Conservation (phyloP, 2,329 filamentous ascomycete species). For the Metarhizium rileyi region DNA sequence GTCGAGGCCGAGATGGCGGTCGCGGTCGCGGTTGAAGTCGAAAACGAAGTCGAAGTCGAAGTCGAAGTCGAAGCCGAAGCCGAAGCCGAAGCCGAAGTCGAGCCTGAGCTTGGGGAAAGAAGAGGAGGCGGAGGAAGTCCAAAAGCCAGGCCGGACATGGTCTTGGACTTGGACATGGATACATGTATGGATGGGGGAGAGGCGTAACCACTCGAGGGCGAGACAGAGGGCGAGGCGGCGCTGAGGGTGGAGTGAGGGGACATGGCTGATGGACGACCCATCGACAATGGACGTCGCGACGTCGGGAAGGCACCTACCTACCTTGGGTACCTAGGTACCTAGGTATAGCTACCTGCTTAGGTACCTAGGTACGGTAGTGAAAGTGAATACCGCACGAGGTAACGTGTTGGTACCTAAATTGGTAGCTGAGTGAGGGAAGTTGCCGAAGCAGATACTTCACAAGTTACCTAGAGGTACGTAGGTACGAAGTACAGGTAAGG, state of each 20-base stretch:
- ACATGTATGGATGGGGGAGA: neutral
- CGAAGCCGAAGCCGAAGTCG: neutral
- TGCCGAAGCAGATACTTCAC: too few relatives aligned
- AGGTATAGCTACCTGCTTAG: neutral
- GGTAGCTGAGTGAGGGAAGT: neutral
- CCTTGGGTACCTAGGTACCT: too few relatives aligned
- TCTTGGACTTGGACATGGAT: neutral
- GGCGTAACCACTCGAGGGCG: neutral
- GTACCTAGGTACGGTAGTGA: neutral
- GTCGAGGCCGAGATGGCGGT: neutral
- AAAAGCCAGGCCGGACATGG: neutral
- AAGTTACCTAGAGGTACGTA: too few relatives aligned
- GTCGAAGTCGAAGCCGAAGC: neutral
- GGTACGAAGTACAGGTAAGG: too few relatives aligned
- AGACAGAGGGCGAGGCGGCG: neutral
- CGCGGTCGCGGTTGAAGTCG: too few relatives aligned
- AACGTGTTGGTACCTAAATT: too few relatives aligned
- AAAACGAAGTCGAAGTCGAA: neutral
- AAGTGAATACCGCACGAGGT: too few relatives aligned
- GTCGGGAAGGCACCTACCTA: too few relatives aligned
- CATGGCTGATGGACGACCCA: slow-evolving; percentile 6
- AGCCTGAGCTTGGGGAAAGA: neutral
- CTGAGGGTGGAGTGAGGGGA: slow-evolving; percentile 7
- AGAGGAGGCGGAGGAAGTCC: slow-evolving; percentile 6
- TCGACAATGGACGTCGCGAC: neutral